Percentiles rank a stretch among this genome's conserved stretches.
These are phyloP conservation scores for Plantago major DNA, from an alignment of 257 asterid genomes.

Conservation along the genomic window DNA sequence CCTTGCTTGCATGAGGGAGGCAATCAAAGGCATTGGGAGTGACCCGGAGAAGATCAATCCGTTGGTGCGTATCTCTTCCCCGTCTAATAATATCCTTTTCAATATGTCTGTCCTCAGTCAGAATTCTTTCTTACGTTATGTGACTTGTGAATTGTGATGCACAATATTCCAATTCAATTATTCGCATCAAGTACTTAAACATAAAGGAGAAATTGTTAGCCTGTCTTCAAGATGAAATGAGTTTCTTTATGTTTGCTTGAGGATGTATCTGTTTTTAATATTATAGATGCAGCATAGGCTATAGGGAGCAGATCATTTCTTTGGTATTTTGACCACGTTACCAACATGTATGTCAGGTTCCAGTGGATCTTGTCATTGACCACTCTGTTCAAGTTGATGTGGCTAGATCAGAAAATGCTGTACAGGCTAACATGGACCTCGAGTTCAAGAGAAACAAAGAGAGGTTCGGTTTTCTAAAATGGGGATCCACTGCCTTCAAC, in stretches of 20 bases:
- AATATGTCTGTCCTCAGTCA: conserved; percentile 7
- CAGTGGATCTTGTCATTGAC: conserved; percentile 93
- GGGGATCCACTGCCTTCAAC: conserved; percentile 87
- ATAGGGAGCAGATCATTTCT: neutral
- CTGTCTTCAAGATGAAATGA: neutral
- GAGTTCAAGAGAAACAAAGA: conserved; percentile 83
- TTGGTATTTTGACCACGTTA: conserved; percentile 1
- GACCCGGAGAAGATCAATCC: conserved; percentile 84
- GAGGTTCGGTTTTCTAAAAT: conserved; percentile 89
- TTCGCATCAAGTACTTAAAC: neutral
- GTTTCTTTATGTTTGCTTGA: neutral
- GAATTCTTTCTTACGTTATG: neutral
- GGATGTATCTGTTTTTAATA: neutral
- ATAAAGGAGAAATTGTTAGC: neutral
- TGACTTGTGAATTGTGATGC: no score
- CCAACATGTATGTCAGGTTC: no score
- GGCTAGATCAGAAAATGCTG: conserved; percentile 86
- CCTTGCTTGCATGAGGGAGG: conserved; percentile 94
- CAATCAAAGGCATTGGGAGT: conserved; percentile 75
- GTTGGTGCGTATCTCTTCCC: conserved; percentile 39
- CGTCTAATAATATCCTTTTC: conserved; percentile 9
- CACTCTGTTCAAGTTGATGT: conserved; percentile 96
- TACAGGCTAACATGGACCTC: conserved; percentile 85
- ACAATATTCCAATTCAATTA: neutral
- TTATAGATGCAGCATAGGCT: neutral